A percentile compares a stretch with the other conserved stretches of the same genome.
phyloP scores from a whole-genome alignment of 371 early-diverging fungal genomes.

The Apophysomyces ossiformis region DNA sequence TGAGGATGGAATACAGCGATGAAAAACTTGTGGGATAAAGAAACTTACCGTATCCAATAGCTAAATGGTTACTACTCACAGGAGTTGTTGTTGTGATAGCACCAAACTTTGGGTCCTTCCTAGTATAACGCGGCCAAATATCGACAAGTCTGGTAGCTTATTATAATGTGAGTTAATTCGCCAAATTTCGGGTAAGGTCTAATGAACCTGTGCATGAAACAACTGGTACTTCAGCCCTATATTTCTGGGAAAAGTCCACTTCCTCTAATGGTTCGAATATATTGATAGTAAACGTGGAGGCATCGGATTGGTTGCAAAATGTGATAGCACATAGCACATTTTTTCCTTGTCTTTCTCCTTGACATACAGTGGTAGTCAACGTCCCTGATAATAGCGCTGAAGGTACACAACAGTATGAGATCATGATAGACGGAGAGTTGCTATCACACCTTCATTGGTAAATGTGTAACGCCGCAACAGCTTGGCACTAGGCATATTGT shows the following conservation, averaged over 20 bases:
- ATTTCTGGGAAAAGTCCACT: not conserved
- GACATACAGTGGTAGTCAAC: constrained; percentile 16
- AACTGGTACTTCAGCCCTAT: not conserved
- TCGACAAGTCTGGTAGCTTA: constrained; percentile 27
- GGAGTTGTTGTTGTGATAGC: constrained; percentile 54
- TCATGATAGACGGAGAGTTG: not conserved
- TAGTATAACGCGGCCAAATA: constrained; percentile 41
- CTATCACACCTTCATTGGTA: constrained; percentile 22
- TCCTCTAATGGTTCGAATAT: not conserved
- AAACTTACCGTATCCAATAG: constrained; percentile 59
- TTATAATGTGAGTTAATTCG: not conserved
- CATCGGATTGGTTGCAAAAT: constrained; percentile 27
- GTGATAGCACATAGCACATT: constrained; percentile 20
- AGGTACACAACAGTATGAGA: not conserved
- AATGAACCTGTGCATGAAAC: not conserved
- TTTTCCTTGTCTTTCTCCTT: not conserved
- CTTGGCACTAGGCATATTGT: constrained; percentile 15
- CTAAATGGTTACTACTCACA: constrained; percentile 56
- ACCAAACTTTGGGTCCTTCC: constrained; percentile 33
- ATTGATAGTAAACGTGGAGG: constrained; percentile 25
- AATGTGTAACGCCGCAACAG: constrained; percentile 29
- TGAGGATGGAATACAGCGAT: too few relatives aligned
- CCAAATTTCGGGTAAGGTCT: not conserved
- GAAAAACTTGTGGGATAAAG: too few relatives aligned
- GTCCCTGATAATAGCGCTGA: constrained; percentile 10